These are phyloP conservation scores for Helianthus tuberosus DNA, from an alignment of 129 eudicot species.

Conservation along the genomic window DNA sequence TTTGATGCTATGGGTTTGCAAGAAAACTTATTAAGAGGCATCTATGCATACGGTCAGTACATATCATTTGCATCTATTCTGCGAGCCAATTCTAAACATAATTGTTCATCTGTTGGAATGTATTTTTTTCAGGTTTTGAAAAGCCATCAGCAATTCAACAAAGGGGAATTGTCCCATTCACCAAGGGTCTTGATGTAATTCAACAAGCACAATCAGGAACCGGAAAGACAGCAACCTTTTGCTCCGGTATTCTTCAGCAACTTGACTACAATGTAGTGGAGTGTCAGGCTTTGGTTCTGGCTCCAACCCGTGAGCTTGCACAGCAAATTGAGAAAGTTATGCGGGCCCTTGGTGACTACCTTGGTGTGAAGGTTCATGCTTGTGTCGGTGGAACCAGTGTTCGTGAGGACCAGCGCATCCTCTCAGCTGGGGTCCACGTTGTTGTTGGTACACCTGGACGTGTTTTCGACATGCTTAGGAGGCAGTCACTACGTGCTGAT, in stretches of 20 bases:
- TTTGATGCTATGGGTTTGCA: conserved; percentile 63
- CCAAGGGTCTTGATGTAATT: conserved; percentile 59
- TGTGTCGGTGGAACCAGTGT: conserved; percentile 70
- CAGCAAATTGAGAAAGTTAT: conserved; percentile 64
- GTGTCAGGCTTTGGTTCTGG: conserved; percentile 60
- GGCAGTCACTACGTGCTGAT: conserved; percentile 58
- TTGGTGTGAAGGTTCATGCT: conserved; percentile 70
- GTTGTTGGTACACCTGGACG: conserved; percentile 69
- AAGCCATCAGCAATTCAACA: conserved; percentile 66
- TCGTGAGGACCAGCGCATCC: conserved; percentile 59
- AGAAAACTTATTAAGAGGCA: conserved; percentile 67
- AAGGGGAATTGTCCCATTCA: conserved; percentile 61
- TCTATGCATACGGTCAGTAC: conserved; percentile 57
- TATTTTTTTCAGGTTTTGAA: conserved; percentile 47
- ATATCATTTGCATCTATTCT: neutral
- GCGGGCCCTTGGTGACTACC: conserved; percentile 66
- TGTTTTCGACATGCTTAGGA: conserved; percentile 62
- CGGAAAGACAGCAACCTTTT: conserved; percentile 60
- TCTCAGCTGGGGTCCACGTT: conserved; percentile 54
- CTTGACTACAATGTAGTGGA: conserved; percentile 50
- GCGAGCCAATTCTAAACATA: neutral
- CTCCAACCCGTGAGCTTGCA: conserved; percentile 65
- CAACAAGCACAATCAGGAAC: conserved; percentile 69
- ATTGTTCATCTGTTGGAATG: neutral
- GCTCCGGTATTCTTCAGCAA: conserved; percentile 64